Base-by-base conservation (phyloP, 257 asterid species). In the Henckelia pumila region DNA sequence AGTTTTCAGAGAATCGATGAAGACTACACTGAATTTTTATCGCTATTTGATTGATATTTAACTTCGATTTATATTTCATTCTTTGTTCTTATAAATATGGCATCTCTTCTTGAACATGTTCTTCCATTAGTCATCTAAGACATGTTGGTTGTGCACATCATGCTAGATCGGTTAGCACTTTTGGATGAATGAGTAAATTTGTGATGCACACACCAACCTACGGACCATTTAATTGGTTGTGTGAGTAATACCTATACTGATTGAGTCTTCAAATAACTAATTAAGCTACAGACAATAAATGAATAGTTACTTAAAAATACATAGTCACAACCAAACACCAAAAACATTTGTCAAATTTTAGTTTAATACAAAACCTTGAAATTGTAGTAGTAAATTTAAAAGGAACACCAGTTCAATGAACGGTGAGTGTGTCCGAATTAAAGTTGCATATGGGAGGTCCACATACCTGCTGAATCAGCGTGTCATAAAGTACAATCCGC, bases 401-500 rank as follows among this genome's bases (percentile, higher is more conserved):
- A 3, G 0, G 19, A 14, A 6, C 19, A 40, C n/a, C 52, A 40
- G 13, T 40, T 6, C 52, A 40, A 14, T 40, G 19, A 40, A 11
- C n/a, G 17, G n/a, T 13, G 52, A 11, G 7, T 6, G 30, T 28
- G 30, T 28, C 30, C 1, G 35, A 58, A 21, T 6, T 33, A 58
- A 57, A 59, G 68, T 11, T 64, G 20, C 8, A 49, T 47, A 68
- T 71, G 49, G 59, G 40, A 3, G 60, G 53, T 49, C 58, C 58
- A 57, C 75, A 59, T 79, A 94, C 99, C 99, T 94, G 99, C 78
- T 94, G 98, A 76, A 94, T 81, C 78, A 94, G 80, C 26, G 99
- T 94, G 83, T 94, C 99, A 57, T 88, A 94, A 59, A 94, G 97
- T 71, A 94, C 99, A 66, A 94, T 94, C 55, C 99, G 80, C 73